phyloP scores from a whole-genome alignment of 177 flowering plant genomes.

The Telopea speciosissima region DNA sequence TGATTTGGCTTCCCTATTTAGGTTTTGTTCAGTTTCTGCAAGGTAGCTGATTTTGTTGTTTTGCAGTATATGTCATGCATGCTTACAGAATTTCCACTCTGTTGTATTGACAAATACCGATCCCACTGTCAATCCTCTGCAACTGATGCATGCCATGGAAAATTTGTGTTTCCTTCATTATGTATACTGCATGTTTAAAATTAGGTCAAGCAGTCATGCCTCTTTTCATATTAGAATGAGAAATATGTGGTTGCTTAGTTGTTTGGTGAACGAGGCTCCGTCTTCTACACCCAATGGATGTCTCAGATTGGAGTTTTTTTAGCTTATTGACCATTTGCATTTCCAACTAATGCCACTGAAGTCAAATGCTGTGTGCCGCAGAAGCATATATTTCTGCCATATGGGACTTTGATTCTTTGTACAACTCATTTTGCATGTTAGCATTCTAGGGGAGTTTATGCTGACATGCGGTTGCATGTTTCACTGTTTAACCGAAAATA shows the following conservation, averaged over 20 bases:
- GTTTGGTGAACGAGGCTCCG: neutral
- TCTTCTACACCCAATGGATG: neutral
- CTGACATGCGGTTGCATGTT: neutral
- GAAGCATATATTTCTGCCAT: neutral
- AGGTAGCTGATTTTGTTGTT: neutral
- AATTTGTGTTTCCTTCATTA: neutral
- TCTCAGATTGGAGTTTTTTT: neutral
- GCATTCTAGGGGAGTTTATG: neutral
- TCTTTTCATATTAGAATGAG: neutral
- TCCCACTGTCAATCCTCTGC: neutral
- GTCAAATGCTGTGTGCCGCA: neutral
- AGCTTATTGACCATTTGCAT: neutral
- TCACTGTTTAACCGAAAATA: neutral
- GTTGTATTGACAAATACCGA: neutral
- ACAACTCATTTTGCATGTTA: neutral
- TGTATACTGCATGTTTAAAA: neutral
- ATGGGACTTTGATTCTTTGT: neutral
- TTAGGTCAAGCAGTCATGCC: neutral
- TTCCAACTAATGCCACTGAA: neutral
- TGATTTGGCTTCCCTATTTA: neutral
- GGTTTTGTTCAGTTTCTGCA: neutral
- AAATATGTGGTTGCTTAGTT: neutral
- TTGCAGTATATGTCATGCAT: neutral
- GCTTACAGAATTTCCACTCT: neutral
- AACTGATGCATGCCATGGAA: neutral